Evolutionary conservation across 257 asterid genomes (phyloP), one percentile per base, ranked within the genome.

Genomic region (Jacaranda copaia): DNA sequence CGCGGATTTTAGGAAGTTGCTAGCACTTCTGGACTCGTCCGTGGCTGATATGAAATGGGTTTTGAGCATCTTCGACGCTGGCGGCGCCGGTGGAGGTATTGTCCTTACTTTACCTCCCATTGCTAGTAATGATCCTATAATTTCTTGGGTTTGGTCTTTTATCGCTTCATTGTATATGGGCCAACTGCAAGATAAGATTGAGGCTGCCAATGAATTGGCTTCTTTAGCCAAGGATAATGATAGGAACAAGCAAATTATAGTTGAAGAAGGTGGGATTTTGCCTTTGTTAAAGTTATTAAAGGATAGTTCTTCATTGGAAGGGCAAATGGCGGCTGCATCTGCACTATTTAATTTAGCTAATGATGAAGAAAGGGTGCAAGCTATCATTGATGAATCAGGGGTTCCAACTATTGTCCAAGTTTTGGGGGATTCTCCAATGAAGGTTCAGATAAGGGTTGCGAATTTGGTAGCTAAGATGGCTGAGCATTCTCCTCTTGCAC

Each of bases 141-240:
- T 93, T 63, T 87, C 95, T 7, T 91, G 96, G 97, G 92, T 90
- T 49, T 93, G 98, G 98, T 85, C 97, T 62, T 89, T 61, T 79
- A 88, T 87, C 57, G 95, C 97, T 72, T 86, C 95, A 3, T 48
- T 91, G 46, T 81, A 88, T 45, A 85, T 87, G 87, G 95, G 96
- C 5, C 88, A 86, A 65, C 72, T 91, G 67, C 80, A 53, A 60
- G 91, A 90, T 71, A 86, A 83, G 56, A 72, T 85, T 51, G 98
- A 93, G 68, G 94, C 98, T 14, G 91, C 97, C 2, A 88, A 86
- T 72, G 91, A 85, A 68, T 73, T 91, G 43, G 89, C 95, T 36
- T 88, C 92, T 1, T 67, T 93, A 60, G 98, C 98, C 19, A 82
- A 55, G 16, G 98, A 93, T 83, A 91, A 93, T 46, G 96, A 91